Percentiles rank a stretch among this genome's conserved stretches.
phyloP scores from a whole-genome alignment of 169 alveolate species.

The Eimeria acervulina region DNA sequence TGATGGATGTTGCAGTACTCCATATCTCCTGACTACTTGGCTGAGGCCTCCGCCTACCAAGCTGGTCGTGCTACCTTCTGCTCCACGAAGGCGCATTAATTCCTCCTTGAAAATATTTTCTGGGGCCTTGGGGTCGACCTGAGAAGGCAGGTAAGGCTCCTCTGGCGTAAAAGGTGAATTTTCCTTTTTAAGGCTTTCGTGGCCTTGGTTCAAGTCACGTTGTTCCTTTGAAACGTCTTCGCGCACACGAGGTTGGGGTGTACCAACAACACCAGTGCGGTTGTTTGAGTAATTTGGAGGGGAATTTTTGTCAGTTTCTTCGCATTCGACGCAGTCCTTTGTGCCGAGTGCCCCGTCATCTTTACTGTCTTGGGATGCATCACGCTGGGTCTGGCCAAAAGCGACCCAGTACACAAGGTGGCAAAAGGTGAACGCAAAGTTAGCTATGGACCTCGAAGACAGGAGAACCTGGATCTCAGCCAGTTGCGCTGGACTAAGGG shows the following conservation, averaged over 20 bases:
- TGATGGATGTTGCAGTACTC: background rate
- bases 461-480: conserved; percentile 73
- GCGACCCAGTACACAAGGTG: conserved; percentile 74
- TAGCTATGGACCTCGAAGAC: background rate
- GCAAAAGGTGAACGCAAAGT: conserved; percentile 47
- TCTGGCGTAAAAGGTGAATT: background rate
- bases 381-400: conserved; percentile 64
- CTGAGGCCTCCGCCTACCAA: background rate
- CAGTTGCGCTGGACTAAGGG: conserved; percentile 59
- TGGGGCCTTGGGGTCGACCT: background rate
- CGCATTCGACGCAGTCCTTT: background rate
- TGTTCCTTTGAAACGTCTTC: background rate
- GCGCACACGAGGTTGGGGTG: background rate
- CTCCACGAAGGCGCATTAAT: background rate
- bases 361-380: background rate
- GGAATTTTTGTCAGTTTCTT: background rate
- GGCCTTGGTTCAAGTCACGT: background rate
- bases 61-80: background rate
- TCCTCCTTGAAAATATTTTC: conserved; percentile 5
- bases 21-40: background rate
- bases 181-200: background rate
- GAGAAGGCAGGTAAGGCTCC: background rate
- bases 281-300: background rate
- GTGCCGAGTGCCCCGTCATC: background rate
- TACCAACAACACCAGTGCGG: background rate